A percentile compares a stretch with the other conserved stretches of the same genome.
Conservation (phyloP, 257 asterid genomes). For the Solanum lignicaule region DNA sequence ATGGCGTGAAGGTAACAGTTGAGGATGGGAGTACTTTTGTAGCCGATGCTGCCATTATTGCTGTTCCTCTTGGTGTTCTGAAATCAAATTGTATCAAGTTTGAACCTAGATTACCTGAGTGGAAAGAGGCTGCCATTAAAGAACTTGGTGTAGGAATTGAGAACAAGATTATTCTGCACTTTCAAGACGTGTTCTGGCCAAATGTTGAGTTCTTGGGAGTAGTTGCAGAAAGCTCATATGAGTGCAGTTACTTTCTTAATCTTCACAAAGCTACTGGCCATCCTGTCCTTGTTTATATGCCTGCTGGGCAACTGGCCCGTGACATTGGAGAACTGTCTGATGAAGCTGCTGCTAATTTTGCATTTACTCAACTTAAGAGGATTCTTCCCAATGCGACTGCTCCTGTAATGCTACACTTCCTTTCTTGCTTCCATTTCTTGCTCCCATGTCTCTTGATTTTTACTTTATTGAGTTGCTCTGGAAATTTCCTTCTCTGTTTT, state of each 20-base stretch:
- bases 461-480: background rate
- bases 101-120: constrained; percentile 86
- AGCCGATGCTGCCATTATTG: constrained; percentile 91
- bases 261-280: constrained; percentile 96
- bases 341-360: constrained; percentile 82
- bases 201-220: constrained; percentile 96
- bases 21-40: constrained; percentile 75
- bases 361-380: constrained; percentile 65
- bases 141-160: constrained; percentile 90
- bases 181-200: constrained; percentile 92
- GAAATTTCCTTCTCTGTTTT: background rate
- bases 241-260: constrained; percentile 90
- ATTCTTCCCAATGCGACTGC: constrained; percentile 78
- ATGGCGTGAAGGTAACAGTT: constrained; percentile 73
- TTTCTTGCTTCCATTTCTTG: background rate
- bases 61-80: constrained; percentile 88
- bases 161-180: constrained; percentile 82
- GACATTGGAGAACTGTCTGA: constrained; percentile 82
- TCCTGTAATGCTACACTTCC: constrained; percentile 40
- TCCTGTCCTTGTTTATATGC: constrained; percentile 94
- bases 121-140: constrained; percentile 86
- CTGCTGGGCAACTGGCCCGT: constrained; percentile 88
- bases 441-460: background rate
- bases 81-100: constrained; percentile 61
- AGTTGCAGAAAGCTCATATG: constrained; percentile 74